phyloP scores from a whole-genome alignment of 1,284 basidiomycete genomes.

The Trametes polyzona region DNA sequence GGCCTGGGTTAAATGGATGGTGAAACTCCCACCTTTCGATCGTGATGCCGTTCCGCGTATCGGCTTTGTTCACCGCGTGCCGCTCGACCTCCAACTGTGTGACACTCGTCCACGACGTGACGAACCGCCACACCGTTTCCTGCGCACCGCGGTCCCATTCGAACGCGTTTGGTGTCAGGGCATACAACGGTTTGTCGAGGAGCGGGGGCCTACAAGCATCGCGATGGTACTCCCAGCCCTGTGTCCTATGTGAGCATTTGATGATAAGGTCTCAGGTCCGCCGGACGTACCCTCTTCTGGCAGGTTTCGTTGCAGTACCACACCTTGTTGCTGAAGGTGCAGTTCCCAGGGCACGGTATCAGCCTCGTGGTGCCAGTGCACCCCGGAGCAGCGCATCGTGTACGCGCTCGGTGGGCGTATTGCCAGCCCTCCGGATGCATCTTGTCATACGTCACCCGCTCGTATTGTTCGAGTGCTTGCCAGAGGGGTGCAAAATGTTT shows the following conservation, averaged over 20 bases:
- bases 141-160: background rate
- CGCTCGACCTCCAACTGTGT: no score
- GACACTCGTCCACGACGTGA: no score
- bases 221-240: background rate
- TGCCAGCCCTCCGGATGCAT: background rate
- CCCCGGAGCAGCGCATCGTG: background rate
- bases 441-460: background rate
- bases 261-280: background rate
- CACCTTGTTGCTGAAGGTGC: conserved; percentile 16
- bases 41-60: background rate
- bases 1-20: background rate
- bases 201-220: background rate
- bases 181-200: background rate
- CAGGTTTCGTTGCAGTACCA: conserved; percentile 20
- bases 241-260: background rate
- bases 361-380: background rate
- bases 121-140: background rate
- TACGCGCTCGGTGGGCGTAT: background rate
- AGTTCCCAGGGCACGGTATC: conserved; percentile 11
- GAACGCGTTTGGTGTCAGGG: no score
- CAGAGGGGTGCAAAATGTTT: background rate
- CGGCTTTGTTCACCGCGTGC: no score
- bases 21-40: background rate
- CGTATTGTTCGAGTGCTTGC: background rate
- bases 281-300: background rate